Base-by-base conservation (phyloP, 176 grass and related monocot genomes). In the Ensete glaucum region DNA sequence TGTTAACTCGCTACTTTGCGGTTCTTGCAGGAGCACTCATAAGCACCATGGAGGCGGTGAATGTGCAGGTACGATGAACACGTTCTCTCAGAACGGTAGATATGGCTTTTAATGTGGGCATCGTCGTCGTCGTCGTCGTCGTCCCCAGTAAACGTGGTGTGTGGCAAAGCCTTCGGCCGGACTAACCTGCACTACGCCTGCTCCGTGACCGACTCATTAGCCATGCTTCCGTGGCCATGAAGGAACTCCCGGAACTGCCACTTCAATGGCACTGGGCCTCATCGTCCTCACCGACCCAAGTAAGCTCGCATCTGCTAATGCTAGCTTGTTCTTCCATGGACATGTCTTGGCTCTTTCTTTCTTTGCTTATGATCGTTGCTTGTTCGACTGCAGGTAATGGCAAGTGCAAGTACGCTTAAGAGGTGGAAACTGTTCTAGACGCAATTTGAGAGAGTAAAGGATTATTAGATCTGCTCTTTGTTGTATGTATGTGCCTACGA, bases 191-290 rank as follows among this genome's bases (percentile, higher is more conserved):
- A 63, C 9, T 76, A 62, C 11, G 74, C 57, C 20, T 64, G 74
- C 57, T 49, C 54, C 16, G 17, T 12, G 29, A 63, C 2, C 26
- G 25, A 0, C 54, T 57, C 25, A 76, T 76, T 55, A 62, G 8
- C 19, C 74, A 52, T 51, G 74, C 74, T 76, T 76, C 74, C 15
- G 57, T 76, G 16, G 75, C 75, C 58, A 77, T 77, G 75, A 65
- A 77, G 27, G 29, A 77, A 65, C 59, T 59, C 48, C 48, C 64
- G 74, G 74, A 64, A 77, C 75, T 77, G 75, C 75, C 23, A 65
- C 59, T 77, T 77, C 43, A 77, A 77, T 63, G 74, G 16, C 9
- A 48, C 74, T 50, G 74, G 74, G 74, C 0, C 74, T 64, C 57
- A 63, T 62, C 50, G 74, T 76, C 27, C 24, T 64, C 27, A 25